Conservation (phyloP, 495 filamentous ascomycete genomes). For the Aspergillus indologenus region DNA sequence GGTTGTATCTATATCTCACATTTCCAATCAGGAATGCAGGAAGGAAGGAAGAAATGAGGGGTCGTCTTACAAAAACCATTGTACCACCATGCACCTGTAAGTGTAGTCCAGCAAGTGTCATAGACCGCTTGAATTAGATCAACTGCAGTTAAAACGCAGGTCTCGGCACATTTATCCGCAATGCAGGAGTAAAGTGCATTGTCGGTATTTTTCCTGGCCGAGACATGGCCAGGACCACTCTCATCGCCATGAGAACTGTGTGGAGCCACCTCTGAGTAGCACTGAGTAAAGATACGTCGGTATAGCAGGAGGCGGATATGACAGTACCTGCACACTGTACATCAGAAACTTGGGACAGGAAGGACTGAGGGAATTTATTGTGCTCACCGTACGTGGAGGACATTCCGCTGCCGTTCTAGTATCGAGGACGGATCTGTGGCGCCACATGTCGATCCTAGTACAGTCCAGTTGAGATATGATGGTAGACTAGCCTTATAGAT, state of each 20-base stretch:
- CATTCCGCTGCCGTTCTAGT: conserved; percentile 38
- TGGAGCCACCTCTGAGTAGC: conserved; percentile 30
- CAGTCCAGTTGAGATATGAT: conserved; percentile 37
- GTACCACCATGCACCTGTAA: conserved; percentile 48
- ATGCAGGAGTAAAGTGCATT: conserved; percentile 38
- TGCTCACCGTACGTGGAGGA: conserved; percentile 40
- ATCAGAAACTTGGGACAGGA: neutral
- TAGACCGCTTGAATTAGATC: conserved; percentile 39
- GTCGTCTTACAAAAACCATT: conserved; percentile 41
- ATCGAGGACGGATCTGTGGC: conserved; percentile 8
- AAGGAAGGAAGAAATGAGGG: neutral
- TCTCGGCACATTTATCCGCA: conserved; percentile 33
- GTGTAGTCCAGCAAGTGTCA: conserved; percentile 35
- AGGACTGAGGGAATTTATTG: neutral
- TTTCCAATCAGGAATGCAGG: neutral
- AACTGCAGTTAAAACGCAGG: conserved; percentile 38
- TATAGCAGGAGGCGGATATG: conserved; percentile 45
- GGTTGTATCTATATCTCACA: conserved; percentile 33
- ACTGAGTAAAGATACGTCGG: conserved; percentile 45
- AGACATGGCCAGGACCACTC: neutral
- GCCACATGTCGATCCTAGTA: neutral
- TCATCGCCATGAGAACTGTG: no score
- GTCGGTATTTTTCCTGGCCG: conserved; percentile 14
- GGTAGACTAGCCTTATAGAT: conserved; percentile 35
- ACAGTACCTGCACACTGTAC: conserved; percentile 34